Base-by-base conservation (phyloP, 768 basidiomycete genomes). In the Termitomyces heimii region DNA sequence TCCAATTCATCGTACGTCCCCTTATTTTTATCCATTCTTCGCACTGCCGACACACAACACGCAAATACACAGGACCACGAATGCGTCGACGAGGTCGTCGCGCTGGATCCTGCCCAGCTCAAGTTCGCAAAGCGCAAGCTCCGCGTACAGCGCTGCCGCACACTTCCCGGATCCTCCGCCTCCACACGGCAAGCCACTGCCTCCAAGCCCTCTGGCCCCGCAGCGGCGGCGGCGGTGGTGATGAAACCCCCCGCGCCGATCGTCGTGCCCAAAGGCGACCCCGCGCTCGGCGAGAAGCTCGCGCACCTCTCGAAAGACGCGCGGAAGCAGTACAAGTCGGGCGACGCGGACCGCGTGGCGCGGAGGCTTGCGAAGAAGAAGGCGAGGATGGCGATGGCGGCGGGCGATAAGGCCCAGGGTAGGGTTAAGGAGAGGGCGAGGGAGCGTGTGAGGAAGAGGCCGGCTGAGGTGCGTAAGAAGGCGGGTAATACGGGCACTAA, bases 91-190 rank as follows among this genome's bases (percentile, higher is more conserved):
- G 94, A 98, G 72, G 70, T 98, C 44, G 77, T 99, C 35, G 91
- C 91, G 0, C 73, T 98, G 18, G 88, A 92, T 46, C 76, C 82
- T 18, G 74, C 69, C 45, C 89, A 87, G 62, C 83, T 98, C 68
- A 93, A 89, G 68, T 93, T 98, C 66, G 92, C 92, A 18, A 97
- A 96, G 70, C 91, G 94, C 62, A 93, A 88, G 65, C 78, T 98
- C 3, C 88, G 96, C 22, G 84, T 98, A 3, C 90, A 98, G 67
- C 83, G 90, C 37, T 98, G 94, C 76, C 96, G 93, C 69, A 85
- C 83, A n/a, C 51, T 83, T 24, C 74, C 82, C 20, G 76, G 82
- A n/a, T 66, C 65, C 18, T 64, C 71, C 3, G 28, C 67, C 1
- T 58, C 70, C n/a, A 62, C 67, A 22, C 66, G 59, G 1, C 65